Conservation (phyloP, 371 early-diverging fungal genomes). For the Mucor mucedo region DNA sequence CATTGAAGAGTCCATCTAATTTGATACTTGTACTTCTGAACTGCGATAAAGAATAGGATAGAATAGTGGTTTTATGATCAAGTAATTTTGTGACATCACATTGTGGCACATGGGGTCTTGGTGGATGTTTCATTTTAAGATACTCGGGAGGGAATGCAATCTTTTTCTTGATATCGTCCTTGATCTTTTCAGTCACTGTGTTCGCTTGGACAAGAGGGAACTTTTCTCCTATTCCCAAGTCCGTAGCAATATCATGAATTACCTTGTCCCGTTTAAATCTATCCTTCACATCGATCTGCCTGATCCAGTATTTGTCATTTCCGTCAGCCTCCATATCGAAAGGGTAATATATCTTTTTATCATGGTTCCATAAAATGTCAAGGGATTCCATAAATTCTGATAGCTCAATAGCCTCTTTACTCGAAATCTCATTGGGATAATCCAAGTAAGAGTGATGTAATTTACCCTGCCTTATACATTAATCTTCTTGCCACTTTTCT, state of each 20-base stretch:
- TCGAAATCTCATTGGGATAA: slow-evolving; percentile 20
- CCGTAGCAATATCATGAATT: slow-evolving; percentile 12
- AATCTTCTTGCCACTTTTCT: neutral
- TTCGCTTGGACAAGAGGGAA: neutral
- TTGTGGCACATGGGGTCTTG: slow-evolving; percentile 1
- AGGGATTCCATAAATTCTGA: slow-evolving; percentile 16
- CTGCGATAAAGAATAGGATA: slow-evolving; percentile 1
- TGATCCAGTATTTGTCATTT: neutral
- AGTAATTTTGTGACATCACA: slow-evolving; percentile 8
- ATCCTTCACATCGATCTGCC: slow-evolving; percentile 13
- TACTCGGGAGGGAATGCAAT: slow-evolving; percentile 11
- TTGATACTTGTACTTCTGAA: slow-evolving; percentile 1
- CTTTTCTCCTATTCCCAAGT: slow-evolving; percentile 5
- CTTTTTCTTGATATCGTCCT: neutral
- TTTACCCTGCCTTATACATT: slow-evolving; percentile 4
- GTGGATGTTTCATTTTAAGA: slow-evolving; percentile 11
- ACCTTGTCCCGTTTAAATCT: slow-evolving; percentile 1
- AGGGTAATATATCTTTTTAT: slow-evolving; percentile 1
- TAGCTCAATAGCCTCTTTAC: slow-evolving; percentile 12
- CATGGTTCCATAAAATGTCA: slow-evolving; percentile 1
- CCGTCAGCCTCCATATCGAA: neutral
- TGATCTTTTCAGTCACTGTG: neutral
- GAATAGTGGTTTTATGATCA: slow-evolving; percentile 1
- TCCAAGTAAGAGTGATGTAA: slow-evolving; percentile 13
- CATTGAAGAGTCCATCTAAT: slow-evolving; percentile 19